A percentile compares a stretch with the other conserved stretches of the same genome.
Conservation (phyloP, 148 eudicot species). For the Vaccinium vitisidaea region DNA sequence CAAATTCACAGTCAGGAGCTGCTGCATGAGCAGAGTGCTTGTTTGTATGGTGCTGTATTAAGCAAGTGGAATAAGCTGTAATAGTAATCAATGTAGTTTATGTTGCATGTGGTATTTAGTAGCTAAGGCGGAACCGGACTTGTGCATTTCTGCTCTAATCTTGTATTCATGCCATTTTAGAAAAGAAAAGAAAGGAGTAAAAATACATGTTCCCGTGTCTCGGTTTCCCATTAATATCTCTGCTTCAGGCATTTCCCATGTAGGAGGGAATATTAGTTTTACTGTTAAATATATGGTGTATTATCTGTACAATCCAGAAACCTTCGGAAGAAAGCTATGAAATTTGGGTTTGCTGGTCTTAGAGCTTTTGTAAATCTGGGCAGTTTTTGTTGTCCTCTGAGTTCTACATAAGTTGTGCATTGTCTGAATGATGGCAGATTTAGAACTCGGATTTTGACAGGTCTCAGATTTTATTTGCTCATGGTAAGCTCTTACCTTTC, state of each 20-base stretch:
- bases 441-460: not conserved
- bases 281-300: not conserved
- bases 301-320: not conserved
- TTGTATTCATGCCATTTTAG: not conserved
- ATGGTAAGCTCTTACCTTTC: not conserved
- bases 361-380: not conserved
- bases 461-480: not conserved
- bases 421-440: not conserved
- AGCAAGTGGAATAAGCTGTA: conserved; percentile 35
- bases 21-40: conserved; percentile 7
- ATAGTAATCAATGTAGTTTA: conserved; percentile 38
- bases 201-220: not conserved
- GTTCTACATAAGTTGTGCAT: not conserved
- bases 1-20: conserved; percentile 8
- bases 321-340: not conserved
- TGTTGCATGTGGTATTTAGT: conserved; percentile 23
- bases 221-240: not conserved
- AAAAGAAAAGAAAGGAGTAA: not conserved
- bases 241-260: not conserved
- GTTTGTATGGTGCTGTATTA: conserved; percentile 33
- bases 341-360: not conserved
- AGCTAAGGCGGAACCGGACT: not conserved
- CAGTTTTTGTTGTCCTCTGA: not conserved
- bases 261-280: not conserved
- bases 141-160: not conserved